These are phyloP conservation scores for Erythrophleum ivorense DNA, from an alignment of 331 rosid species.

Conservation along the genomic window DNA sequence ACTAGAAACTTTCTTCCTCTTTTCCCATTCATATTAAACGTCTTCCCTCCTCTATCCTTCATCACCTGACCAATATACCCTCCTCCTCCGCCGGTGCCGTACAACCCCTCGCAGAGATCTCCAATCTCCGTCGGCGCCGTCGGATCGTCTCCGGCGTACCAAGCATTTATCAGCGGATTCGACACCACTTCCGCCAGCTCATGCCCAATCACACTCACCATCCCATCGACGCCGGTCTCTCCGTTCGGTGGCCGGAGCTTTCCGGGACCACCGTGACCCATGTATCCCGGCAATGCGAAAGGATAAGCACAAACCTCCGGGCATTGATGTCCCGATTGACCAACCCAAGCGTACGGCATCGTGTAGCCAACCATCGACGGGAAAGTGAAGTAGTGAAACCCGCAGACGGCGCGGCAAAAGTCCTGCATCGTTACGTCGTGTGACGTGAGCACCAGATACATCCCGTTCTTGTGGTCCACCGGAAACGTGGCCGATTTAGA, in stretches of 20 bases:
- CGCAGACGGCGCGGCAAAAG: too few species aligned
- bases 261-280: too few species aligned
- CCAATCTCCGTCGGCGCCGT: conserved; percentile 91
- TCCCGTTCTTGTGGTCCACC: too few species aligned
- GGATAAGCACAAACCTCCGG: too few species aligned
- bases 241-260: conserved; percentile 67
- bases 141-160: conserved; percentile 95
- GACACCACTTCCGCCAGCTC: conserved; percentile 80
- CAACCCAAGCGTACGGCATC: too few species aligned
- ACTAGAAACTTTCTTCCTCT: conserved; percentile 66
- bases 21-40: conserved; percentile 69
- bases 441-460: too few species aligned
- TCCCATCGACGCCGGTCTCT: conserved; percentile 79
- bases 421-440: too few species aligned
- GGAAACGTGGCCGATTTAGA: too few species aligned
- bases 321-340: too few species aligned
- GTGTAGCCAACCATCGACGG: too few species aligned
- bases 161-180: conserved; percentile 82
- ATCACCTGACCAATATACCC: conserved; percentile 82
- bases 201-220: conserved; percentile 84
- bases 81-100: conserved; percentile 85
- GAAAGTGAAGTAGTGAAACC: too few species aligned
- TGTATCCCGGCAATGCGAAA: too few species aligned
- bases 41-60: conserved; percentile 63
- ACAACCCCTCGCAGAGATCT: conserved; percentile 81